Evolutionary conservation across 2,329 filamentous ascomycete genomes (phyloP), one percentile per base, ranked within the genome.

Genomic region (Aspergillus alliaceus): DNA sequence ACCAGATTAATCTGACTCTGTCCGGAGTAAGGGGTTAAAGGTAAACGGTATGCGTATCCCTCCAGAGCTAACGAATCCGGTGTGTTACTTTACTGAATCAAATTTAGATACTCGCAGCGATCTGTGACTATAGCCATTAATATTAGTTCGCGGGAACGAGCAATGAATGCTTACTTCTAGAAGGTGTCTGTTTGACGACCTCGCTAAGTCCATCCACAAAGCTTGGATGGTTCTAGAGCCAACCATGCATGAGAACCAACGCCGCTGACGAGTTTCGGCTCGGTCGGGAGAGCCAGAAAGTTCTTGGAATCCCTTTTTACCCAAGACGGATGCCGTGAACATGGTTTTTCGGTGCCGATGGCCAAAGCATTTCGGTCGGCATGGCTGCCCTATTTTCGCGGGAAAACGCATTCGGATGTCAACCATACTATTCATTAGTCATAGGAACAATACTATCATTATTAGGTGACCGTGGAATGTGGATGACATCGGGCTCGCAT

Each of bases 181-280:
- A 31, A 29, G n/a, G n/a, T 14, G 40, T 6, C 18, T 29, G 18
- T 24, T 31, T 47, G 25, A 47, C 25, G 44, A 46, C n/a, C 7
- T 46, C 7, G 9, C 25, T 46, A 46, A 47, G 11, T 31, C 44
- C 46, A 24, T 39, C 53, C 57, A 54, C 44, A 53, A 57, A 57
- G 57, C 57, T 59, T 59, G 51, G 57, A 53, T 50, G 57, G 25
- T 51, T 51, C 44, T 18, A 50, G 50, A 48, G 35, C 57, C 57
- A 53, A 46, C 57, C 55, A 51, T 47, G 20, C 11, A 18, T 2
- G 29, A 42, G 25, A 31, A 12, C 32, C 27, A 46, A 52, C 55
- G 58, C 54, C 55, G 55, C 58, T 51, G 48, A 55, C 35, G 31
- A 48, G 24, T 12, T 12, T 58, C 58, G 58, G 58, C 55, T 60